Evolutionary conservation across 73 alveolate species (phyloP), one percentile per base, ranked within the genome.

Genomic region (Paramecium octaurelia): DNA sequence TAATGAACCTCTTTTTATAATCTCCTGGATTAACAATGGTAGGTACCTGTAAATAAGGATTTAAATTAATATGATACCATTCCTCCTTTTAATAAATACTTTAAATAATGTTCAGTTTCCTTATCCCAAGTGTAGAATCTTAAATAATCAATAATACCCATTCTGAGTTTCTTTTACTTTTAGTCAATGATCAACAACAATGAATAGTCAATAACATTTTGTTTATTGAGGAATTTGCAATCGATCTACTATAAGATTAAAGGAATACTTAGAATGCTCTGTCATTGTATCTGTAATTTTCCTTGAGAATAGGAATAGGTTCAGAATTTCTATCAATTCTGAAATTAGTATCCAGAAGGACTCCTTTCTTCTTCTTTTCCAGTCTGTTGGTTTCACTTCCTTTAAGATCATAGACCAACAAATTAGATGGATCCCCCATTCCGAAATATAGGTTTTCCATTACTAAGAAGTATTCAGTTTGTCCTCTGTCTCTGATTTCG

Each of bases 391-490:
- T 80, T 46, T 89, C 88, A 12, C 89, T 59, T 43, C 94, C 94
- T 34, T 89, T 89, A 2, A 89, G 38, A 89, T 89, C 94, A 46
- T 89, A 89, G 6, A 77, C 84, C 20, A 20, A 9, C 6, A 77
- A 18, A 70, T 64, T 24, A 12, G 27, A 6, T 1, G 83, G 76
- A 70, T 89, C 76, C 14, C 88, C 94, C 84, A 89, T 71, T 16
- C 94, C 94, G 50, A 27, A 89, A 64, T 58, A 89, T 20, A 89
- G 35, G 50, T 89, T 89, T 71, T 89, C 94, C 94, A 89, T 89
- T 12, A 89, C 92, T 16, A 83, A 43, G 48, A 35, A 89, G 11
- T 71, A 89, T 40, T 69, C 88, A 38, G 70, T 70, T n/a, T 54
- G 10, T n/a, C 93, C 93, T 44, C 64, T 83, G 20, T 73, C 76